Evolutionary conservation across 2,329 filamentous ascomycete genomes (phyloP).

Genomic region (Apiospora sp.): DNA sequence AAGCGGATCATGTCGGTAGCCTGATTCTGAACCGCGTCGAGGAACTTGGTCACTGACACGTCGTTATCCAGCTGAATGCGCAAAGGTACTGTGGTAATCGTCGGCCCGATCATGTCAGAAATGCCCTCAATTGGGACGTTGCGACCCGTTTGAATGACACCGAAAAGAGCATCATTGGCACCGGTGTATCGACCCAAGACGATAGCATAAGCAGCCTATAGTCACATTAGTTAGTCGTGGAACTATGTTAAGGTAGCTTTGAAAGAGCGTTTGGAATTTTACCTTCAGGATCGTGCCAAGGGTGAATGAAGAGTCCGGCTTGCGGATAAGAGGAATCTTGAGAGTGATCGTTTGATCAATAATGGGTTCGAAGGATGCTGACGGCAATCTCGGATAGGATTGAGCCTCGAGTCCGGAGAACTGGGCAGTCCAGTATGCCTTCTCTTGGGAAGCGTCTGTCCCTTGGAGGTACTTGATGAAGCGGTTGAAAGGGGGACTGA

Average conservation of each 20-base stretch:
- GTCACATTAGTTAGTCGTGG: conserved; percentile 29
- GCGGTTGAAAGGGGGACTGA: conserved; percentile 15
- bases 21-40: conserved; percentile 42
- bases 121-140: conserved; percentile 29
- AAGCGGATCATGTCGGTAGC: conserved; percentile 25
- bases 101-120: conserved; percentile 31
- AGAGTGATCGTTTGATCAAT: conserved; percentile 18
- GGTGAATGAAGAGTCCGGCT: conserved; percentile 23
- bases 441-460: background rate
- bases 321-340: conserved; percentile 19
- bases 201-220: conserved; percentile 51
- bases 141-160: conserved; percentile 50
- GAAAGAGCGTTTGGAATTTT: background rate
- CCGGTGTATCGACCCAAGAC: conserved; percentile 46
- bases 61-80: conserved; percentile 42
- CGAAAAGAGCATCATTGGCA: conserved; percentile 49
- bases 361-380: background rate
- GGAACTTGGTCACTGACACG: conserved; percentile 46
- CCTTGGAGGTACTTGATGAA: conserved; percentile 17
- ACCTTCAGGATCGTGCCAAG: background rate
- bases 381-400: conserved; percentile 8
- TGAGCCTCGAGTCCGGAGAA: conserved; percentile 8
- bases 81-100: conserved; percentile 51
- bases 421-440: conserved; percentile 9
- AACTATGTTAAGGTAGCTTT: background rate